phyloP scores from a whole-genome alignment of 2,329 filamentous ascomycete species.

The Fusarium tricinctum region DNA sequence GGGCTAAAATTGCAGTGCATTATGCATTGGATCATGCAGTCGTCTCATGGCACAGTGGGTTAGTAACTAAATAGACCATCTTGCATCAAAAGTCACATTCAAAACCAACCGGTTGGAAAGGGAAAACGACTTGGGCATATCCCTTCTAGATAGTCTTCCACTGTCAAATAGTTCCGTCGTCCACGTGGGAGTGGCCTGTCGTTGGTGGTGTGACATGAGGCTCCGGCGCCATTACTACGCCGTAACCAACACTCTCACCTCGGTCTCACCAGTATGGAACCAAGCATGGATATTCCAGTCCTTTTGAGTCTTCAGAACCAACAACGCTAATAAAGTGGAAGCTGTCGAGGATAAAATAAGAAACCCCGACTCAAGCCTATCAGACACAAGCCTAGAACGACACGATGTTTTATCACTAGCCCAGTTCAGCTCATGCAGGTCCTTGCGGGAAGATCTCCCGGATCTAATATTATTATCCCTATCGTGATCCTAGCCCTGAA shows the following conservation, averaged over 20 bases:
- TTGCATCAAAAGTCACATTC: too few species aligned
- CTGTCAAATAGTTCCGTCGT: not conserved
- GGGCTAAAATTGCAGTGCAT: not conserved
- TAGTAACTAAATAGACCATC: too few species aligned
- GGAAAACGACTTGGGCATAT: too few species aligned
- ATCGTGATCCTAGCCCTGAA: slow-evolving; percentile 23
- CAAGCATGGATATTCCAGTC: not conserved
- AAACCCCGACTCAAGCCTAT: slow-evolving; percentile 8
- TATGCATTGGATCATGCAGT: too few species aligned
- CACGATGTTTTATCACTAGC: not conserved
- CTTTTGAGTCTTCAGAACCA: slow-evolving; percentile 1
- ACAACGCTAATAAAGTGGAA: not conserved
- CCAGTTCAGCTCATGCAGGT: slow-evolving; percentile 27
- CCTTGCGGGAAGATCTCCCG: slow-evolving; percentile 34
- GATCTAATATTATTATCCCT: slow-evolving; percentile 31
- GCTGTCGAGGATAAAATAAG: not conserved
- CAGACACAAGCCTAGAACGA: not conserved
- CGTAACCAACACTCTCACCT: not conserved
- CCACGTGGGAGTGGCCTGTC: not conserved
- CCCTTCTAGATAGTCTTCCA: too few species aligned
- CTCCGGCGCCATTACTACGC: slow-evolving; percentile 8
- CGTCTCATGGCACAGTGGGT: too few species aligned
- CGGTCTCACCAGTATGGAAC: not conserved
- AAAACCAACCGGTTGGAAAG: too few species aligned
- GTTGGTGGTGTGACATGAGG: slow-evolving; percentile 17